Evolutionary conservation across 2,329 filamentous ascomycete genomes (phyloP).

Genomic region (Akanthomyces uredinophilus): DNA sequence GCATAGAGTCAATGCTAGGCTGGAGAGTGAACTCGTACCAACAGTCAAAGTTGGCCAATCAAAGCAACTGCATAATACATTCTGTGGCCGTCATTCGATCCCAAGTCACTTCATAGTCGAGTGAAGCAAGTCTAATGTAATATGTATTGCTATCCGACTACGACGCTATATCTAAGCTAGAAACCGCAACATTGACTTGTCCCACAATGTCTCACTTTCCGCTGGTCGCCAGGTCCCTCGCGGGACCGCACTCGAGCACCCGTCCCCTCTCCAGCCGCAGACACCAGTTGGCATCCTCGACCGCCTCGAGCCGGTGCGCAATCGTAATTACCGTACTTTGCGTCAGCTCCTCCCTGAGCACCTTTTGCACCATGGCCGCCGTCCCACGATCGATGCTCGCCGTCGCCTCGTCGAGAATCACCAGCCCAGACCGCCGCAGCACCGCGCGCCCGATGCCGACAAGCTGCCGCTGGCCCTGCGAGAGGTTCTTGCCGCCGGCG

Average conservation of each 20-base stretch:
- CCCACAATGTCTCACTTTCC: not conserved
- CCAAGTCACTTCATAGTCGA: too few species aligned
- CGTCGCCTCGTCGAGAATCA: slow-evolving; percentile 61
- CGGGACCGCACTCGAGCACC: slow-evolving; percentile 45
- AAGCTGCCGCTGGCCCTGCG: slow-evolving; percentile 59
- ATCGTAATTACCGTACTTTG: slow-evolving; percentile 60
- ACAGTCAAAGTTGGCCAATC: too few species aligned
- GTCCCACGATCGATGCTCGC: slow-evolving; percentile 58
- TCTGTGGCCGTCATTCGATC: too few species aligned
- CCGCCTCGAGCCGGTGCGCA: slow-evolving; percentile 60
- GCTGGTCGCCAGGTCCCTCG: slow-evolving; percentile 17
- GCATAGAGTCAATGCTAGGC: not conserved
- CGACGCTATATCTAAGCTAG: not conserved
- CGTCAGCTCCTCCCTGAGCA: slow-evolving; percentile 50
- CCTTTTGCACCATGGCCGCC: slow-evolving; percentile 51
- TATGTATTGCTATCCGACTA: too few species aligned
- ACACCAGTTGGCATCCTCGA: slow-evolving; percentile 52
- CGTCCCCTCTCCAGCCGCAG: slow-evolving; percentile 47
- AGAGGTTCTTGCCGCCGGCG: slow-evolving; percentile 56
- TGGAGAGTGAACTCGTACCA: too few species aligned
- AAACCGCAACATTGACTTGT: too few species aligned
- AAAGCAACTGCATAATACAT: not conserved
- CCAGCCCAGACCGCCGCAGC: slow-evolving; percentile 53
- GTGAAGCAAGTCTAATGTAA: not conserved
- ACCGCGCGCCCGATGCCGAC: slow-evolving; percentile 57